phyloP scores from a whole-genome alignment of 805 yeast species.

The Candida jianshihensis region DNA sequence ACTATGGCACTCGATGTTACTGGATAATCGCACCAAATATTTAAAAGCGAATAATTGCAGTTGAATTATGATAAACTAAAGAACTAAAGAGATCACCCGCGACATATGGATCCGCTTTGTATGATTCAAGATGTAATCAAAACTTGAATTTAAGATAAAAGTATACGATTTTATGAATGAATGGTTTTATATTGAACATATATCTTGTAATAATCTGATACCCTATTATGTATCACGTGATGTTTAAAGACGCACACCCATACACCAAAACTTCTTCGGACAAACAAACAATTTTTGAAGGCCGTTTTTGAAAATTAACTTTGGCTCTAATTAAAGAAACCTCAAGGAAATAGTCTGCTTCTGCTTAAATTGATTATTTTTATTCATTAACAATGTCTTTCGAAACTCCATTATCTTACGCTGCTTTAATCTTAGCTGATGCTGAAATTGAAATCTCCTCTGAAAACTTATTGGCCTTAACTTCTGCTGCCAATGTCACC shows the following conservation, averaged over 20 bases:
- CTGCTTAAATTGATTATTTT: conserved; percentile 27
- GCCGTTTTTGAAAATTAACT: neutral
- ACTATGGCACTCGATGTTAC: too few relatives aligned
- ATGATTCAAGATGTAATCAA: too few relatives aligned
- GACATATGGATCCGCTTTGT: too few relatives aligned
- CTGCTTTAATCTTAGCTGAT: conserved; percentile 91
- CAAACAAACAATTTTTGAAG: conserved; percentile 1
- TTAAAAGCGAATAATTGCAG: too few relatives aligned
- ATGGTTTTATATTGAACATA: too few relatives aligned
- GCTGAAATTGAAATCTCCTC: conserved; percentile 82
- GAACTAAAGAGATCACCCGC: too few relatives aligned
- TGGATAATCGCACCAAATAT: too few relatives aligned
- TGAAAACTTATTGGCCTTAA: conserved; percentile 72
- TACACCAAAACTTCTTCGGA: too few relatives aligned
- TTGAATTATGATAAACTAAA: too few relatives aligned
- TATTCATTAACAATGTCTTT: conserved; percentile 44
- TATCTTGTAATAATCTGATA: neutral
- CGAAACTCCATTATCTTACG: conserved; percentile 83
- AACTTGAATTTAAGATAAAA: too few relatives aligned
- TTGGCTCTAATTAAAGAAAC: neutral
- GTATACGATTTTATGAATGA: too few relatives aligned
- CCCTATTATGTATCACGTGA: neutral
- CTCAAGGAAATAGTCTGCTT: conserved; percentile 26
- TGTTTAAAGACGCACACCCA: too few relatives aligned
- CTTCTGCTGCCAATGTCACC: conserved; percentile 76